phyloP scores from a whole-genome alignment of 306 rosid genomes.

The Pyrus bretschneideri region DNA sequence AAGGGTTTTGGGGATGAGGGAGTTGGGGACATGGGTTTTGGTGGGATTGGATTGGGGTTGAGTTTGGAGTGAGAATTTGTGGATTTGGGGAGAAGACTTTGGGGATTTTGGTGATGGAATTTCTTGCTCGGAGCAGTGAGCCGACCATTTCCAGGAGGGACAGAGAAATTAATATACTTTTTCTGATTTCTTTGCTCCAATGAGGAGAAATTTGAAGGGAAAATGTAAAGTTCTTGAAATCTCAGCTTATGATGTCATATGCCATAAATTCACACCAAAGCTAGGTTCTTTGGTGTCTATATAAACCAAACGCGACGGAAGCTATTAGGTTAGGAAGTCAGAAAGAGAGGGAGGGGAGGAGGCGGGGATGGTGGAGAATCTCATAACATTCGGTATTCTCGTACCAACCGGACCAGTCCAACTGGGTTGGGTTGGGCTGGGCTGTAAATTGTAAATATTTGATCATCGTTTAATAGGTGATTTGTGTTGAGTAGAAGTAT shows the following conservation, averaged over 20 bases:
- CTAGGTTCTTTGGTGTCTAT: not conserved
- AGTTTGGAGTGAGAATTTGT: not conserved
- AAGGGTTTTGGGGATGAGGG: constrained; percentile 31
- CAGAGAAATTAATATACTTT: not conserved
- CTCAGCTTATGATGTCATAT: not conserved
- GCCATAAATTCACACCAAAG: not conserved
- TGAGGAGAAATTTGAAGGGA: not conserved
- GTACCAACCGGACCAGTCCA: too few species aligned
- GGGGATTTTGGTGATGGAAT: constrained; percentile 27
- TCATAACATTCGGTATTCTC: too few species aligned
- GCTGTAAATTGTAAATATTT: too few species aligned
- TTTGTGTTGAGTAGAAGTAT: too few species aligned
- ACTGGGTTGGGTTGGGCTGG: too few species aligned
- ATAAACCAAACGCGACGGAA: not conserved
- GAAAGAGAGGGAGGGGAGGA: too few species aligned
- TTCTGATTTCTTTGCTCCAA: not conserved
- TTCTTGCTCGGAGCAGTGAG: constrained; percentile 40
- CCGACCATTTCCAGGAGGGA: constrained; percentile 4
- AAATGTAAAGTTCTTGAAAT: not conserved
- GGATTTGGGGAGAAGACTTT: constrained; percentile 13
- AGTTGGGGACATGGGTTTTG: constrained; percentile 12
- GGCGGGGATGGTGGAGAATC: too few species aligned
- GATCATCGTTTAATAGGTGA: too few species aligned
- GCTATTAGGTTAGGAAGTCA: too few species aligned
- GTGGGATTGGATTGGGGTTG: constrained; percentile 16